These are phyloP conservation scores for Bjerkandera adusta DNA, from an alignment of 1,284 basidiomycete genomes.

Conservation along the genomic window DNA sequence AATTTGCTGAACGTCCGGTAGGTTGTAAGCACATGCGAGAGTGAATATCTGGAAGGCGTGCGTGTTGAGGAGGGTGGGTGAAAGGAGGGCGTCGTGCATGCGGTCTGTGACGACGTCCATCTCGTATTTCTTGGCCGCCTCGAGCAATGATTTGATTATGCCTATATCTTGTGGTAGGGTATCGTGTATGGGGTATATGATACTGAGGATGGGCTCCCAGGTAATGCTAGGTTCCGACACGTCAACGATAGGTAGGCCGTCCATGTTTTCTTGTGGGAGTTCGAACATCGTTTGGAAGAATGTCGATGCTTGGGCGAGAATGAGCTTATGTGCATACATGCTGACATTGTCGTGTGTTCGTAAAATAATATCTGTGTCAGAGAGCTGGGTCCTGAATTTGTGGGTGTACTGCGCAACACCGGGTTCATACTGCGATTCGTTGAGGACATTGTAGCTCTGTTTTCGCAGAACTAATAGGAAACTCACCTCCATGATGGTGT, in stretches of 20 bases:
- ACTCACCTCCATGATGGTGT: too few species aligned
- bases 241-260: constrained; percentile 6
- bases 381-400: constrained; percentile 12
- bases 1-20: constrained; percentile 49
- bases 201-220: constrained; percentile 16
- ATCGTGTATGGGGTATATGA: constrained; percentile 31
- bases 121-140: constrained; percentile 63
- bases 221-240: constrained; percentile 14
- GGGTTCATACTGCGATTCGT: too few species aligned
- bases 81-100: constrained; percentile 47
- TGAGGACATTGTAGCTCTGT: too few species aligned
- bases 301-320: constrained; percentile 19
- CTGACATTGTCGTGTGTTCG: constrained; percentile 18
- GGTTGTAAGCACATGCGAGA: constrained; percentile 52
- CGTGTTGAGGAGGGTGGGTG: constrained; percentile 39
- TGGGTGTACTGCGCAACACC: not conserved
- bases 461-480: too few species aligned
- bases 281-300: constrained; percentile 21
- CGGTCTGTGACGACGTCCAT: constrained; percentile 57
- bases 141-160: constrained; percentile 49
- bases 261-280: constrained; percentile 8
- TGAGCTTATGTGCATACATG: constrained; percentile 19
- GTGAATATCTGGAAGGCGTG: constrained; percentile 56
- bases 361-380: constrained; percentile 22
- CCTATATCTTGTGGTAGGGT: constrained; percentile 44